Percentiles rank a stretch among this genome's conserved stretches.
phyloP scores from a whole-genome alignment of 129 eudicot genomes.

The Tagetes patula region DNA sequence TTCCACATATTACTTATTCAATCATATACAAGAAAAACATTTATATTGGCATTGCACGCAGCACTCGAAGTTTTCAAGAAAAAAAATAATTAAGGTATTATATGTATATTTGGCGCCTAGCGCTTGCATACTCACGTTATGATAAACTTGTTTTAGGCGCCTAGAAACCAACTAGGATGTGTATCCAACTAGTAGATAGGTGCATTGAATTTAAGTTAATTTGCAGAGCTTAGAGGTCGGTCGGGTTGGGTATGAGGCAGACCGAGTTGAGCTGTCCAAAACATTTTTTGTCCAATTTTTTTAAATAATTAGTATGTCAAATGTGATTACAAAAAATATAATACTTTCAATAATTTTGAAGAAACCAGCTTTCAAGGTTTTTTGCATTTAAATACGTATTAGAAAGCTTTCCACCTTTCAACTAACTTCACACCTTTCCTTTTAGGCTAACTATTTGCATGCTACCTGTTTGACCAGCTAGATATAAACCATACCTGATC shows the following conservation, averaged over 20 bases:
- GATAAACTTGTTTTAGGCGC: too few relatives aligned
- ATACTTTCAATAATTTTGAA: not conserved
- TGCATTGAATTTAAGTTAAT: not conserved
- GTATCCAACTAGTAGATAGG: too few relatives aligned
- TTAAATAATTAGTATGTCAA: not conserved
- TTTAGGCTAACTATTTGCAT: not conserved
- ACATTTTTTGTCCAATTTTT: not conserved
- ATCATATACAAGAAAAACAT: not conserved
- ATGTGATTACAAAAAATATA: not conserved
- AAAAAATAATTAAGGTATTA: not conserved
- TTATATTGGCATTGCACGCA: not conserved
- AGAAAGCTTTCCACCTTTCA: not conserved
- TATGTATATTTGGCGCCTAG: too few relatives aligned
- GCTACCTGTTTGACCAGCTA: not conserved
- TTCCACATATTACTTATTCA: not conserved
- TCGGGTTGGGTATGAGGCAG: not conserved
- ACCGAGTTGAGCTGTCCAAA: not conserved
- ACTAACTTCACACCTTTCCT: not conserved
- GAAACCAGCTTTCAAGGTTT: not conserved
- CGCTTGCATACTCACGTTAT: too few relatives aligned
- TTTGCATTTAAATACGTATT: not conserved
- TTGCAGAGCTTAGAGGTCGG: not conserved
- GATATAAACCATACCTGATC: not conserved
- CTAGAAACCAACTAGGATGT: too few relatives aligned
- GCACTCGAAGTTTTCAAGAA: not conserved